Conservation (phyloP, 1,139 yeast genomes). For the Saccharomyces hybrid region DNA sequence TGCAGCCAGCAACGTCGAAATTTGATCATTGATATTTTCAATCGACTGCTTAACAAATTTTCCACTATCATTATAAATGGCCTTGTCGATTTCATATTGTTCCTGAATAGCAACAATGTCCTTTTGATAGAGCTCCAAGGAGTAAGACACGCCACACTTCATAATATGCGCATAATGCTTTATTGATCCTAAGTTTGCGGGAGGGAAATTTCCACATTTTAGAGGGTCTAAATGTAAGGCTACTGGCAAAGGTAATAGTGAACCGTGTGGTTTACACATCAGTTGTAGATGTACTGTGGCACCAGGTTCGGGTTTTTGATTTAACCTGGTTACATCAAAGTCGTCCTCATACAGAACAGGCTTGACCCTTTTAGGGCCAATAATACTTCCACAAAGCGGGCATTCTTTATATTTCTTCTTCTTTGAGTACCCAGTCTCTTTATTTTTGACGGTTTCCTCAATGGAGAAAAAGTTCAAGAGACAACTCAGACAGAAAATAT, state of each 20-base stretch:
- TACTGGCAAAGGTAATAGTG: constrained; percentile 57
- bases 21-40: constrained; percentile 42
- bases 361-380: constrained; percentile 49
- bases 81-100: constrained; percentile 49
- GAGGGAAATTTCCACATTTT: constrained; percentile 36
- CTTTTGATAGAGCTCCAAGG: constrained; percentile 43
- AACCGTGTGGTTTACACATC: constrained; percentile 61
- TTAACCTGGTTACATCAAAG: constrained; percentile 37
- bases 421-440: constrained; percentile 17
- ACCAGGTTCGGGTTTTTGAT: constrained; percentile 50
- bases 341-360: constrained; percentile 55
- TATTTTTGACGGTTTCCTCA: constrained; percentile 39
- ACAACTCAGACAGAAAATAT: constrained; percentile 79
- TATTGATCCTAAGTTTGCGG: constrained; percentile 34
- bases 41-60: constrained; percentile 52
- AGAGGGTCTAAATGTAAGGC: constrained; percentile 31
- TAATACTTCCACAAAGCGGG: constrained; percentile 71
- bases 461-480: constrained; percentile 50
- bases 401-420: constrained; percentile 60
- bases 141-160: constrained; percentile 51
- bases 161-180: constrained; percentile 51
- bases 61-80: constrained; percentile 53
- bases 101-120: constrained; percentile 42
- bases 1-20: constrained; percentile 26
- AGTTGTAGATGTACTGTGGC: constrained; percentile 56